Conservation (phyloP, 2,329 filamentous ascomycete species). For the Aspergillus persii region DNA sequence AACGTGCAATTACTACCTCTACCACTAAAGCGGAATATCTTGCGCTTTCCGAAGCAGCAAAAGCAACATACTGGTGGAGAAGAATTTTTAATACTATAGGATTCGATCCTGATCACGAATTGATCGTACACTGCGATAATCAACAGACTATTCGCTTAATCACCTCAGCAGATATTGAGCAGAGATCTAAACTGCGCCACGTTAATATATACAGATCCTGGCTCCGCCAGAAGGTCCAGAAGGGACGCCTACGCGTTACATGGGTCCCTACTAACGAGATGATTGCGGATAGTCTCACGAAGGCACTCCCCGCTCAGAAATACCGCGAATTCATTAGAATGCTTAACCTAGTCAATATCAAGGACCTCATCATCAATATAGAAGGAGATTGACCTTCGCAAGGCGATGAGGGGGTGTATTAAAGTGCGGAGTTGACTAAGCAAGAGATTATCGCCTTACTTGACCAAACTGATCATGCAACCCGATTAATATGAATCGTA, state of each 20-base stretch:
- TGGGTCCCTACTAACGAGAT: background rate
- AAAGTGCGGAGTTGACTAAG: too few relatives aligned
- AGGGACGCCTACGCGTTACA: background rate
- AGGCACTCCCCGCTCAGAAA: background rate
- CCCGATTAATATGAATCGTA: too few relatives aligned
- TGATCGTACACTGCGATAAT: background rate
- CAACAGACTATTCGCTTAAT: background rate
- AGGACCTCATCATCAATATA: too few relatives aligned
- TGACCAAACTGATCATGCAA: too few relatives aligned
- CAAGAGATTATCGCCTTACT: too few relatives aligned
- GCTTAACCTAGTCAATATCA: background rate
- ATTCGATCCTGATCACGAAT: background rate
- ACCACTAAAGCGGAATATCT: background rate
- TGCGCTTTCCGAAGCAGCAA: background rate
- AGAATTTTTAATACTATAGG: background rate
- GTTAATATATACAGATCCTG: background rate
- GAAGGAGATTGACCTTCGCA: too few relatives aligned
- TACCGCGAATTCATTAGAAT: background rate
- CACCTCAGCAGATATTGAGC: background rate
- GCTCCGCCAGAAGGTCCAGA: background rate
- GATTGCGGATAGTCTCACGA: background rate
- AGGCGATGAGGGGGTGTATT: too few relatives aligned
- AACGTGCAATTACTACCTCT: background rate
- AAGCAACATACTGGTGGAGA: background rate
- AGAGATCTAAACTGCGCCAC: background rate